These are phyloP conservation scores for Colletotrichum zoysiae DNA, from an alignment of 2,329 filamentous ascomycete genomes.

Conservation along the genomic window DNA sequence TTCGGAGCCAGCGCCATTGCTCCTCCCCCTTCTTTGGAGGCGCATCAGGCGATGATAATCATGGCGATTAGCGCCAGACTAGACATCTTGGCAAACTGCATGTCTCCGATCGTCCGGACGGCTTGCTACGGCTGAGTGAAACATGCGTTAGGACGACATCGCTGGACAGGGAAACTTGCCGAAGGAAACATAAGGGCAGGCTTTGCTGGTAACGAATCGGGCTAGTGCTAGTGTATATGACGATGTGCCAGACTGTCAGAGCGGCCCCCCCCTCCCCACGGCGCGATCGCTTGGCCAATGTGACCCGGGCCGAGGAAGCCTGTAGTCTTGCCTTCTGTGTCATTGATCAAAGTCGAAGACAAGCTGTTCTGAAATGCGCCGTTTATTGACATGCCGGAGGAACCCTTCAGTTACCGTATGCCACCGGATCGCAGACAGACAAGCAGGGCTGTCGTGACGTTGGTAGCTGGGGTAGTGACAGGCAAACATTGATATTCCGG, in stretches of 20 bases:
- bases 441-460: conserved; percentile 53
- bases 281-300: conserved; percentile 52
- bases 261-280: conserved; percentile 60
- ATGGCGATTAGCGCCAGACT: conserved; percentile 65
- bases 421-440: conserved; percentile 47
- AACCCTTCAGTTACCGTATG: conserved; percentile 49
- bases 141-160: too few species aligned
- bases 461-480: conserved; percentile 54
- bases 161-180: conserved; percentile 64
- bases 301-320: conserved; percentile 55
- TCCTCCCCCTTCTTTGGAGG: conserved; percentile 65
- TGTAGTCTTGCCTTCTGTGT: conserved; percentile 49
- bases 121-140: conserved; percentile 61
- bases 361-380: conserved; percentile 45
- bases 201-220: conserved; percentile 46
- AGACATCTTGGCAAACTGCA: conserved; percentile 64
- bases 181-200: conserved; percentile 61
- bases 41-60: conserved; percentile 69
- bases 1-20: conserved; percentile 66
- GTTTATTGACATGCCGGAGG: conserved; percentile 43
- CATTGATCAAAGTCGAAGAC: conserved; percentile 51
- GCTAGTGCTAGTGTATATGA: conserved; percentile 66
- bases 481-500: conserved; percentile 43
- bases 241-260: conserved; percentile 67
- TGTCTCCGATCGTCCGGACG: conserved; percentile 65